Evolutionary conservation across 108 stramenopile species (phyloP).

Genomic region (Cyclotella atomus): DNA sequence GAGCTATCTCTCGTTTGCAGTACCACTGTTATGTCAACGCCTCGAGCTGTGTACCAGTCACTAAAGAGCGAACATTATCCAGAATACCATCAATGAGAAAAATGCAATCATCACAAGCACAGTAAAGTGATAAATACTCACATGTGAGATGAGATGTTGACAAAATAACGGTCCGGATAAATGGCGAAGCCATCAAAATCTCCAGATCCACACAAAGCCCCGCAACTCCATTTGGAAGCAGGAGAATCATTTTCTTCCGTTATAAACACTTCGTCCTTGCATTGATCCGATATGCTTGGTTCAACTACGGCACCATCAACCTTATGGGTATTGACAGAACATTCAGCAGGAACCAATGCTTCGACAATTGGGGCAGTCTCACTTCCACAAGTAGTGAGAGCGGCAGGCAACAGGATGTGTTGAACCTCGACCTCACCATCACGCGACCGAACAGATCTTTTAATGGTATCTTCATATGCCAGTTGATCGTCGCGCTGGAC

Average conservation of each 20-base stretch:
- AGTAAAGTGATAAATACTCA: background rate
- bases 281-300: background rate
- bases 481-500: background rate
- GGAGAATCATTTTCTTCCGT: slow-evolving; percentile 4
- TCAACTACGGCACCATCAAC: background rate
- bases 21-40: slow-evolving; percentile 25
- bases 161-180: slow-evolving; percentile 33
- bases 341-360: slow-evolving; percentile 17
- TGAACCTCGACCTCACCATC: slow-evolving; percentile 20
- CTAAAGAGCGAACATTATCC: background rate
- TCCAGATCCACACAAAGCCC: slow-evolving; percentile 7
- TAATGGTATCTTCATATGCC: slow-evolving; percentile 10
- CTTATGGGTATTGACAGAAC: background rate
- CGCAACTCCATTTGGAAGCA: slow-evolving; percentile 3
- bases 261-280: slow-evolving; percentile 13
- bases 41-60: slow-evolving; percentile 32
- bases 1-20: slow-evolving; percentile 18
- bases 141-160: slow-evolving; percentile 28
- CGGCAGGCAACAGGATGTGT: slow-evolving; percentile 4
- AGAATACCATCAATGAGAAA: background rate
- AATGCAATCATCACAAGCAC: background rate
- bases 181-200: slow-evolving; percentile 15
- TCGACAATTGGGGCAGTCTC: background rate
- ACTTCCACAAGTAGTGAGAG: background rate
- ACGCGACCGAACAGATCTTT: background rate